phyloP scores from a whole-genome alignment of 306 rosid species.

The Comarum palustre region DNA sequence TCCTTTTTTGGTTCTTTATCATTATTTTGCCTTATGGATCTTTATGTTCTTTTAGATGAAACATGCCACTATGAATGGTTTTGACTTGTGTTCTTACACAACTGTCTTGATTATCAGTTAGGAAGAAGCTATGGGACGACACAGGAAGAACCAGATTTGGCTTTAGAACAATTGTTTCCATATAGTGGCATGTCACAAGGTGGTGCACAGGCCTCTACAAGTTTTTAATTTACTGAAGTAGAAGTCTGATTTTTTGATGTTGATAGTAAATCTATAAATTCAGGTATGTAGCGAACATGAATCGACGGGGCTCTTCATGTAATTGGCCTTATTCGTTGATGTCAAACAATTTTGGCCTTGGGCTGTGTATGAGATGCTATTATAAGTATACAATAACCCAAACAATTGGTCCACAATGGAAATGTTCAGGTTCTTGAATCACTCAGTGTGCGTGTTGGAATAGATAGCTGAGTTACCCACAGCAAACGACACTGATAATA shows the following conservation, averaged over 20 bases:
- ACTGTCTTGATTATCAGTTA: slow-evolving; percentile 13
- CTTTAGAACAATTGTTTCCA: neutral
- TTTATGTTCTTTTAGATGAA: neutral
- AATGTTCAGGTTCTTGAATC: no score
- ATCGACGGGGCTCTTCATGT: slow-evolving; percentile 1
- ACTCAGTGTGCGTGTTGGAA: no score
- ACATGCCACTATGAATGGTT: neutral
- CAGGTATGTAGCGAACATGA: neutral
- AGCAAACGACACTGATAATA: no score
- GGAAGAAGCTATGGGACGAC: neutral
- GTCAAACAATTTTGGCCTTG: neutral
- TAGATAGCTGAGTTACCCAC: no score
- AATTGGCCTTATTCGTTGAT: neutral
- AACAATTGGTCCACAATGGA: no score
- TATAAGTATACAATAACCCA: no score
- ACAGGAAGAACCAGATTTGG: neutral
- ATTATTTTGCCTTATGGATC: neutral
- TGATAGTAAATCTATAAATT: slow-evolving; percentile 9
- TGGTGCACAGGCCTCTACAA: slow-evolving; percentile 9
- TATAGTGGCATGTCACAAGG: neutral
- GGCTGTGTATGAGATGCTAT: no score
- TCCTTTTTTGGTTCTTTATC: neutral
- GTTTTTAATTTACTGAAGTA: neutral
- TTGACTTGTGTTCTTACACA: neutral
- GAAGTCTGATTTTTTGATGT: slow-evolving; percentile 14